Percentiles rank a stretch among this genome's conserved stretches.
Evolutionary conservation across 371 early-diverging fungal species (phyloP).

Genomic region (Paraphysoderma sedebokerense): DNA sequence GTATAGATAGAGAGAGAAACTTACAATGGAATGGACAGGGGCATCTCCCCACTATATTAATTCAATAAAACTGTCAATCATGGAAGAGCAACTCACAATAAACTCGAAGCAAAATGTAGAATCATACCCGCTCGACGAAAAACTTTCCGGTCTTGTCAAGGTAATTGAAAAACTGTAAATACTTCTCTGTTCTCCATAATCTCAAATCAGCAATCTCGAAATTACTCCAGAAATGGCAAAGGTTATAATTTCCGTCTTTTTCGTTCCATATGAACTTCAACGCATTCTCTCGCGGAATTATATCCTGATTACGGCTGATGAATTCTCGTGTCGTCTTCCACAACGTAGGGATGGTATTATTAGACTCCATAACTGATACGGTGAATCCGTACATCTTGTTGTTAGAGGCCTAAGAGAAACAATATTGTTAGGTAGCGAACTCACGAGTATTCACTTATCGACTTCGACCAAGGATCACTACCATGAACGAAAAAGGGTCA

Average conservation of each 20-base stretch:
- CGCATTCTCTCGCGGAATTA: slow-evolving; percentile 19
- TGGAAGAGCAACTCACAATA: too few species aligned
- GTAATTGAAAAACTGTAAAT: slow-evolving; percentile 56
- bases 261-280: slow-evolving; percentile 14
- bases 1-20: too few species aligned
- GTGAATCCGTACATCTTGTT: slow-evolving; percentile 72
- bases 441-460: too few species aligned
- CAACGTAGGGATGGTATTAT: slow-evolving; percentile 63
- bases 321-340: slow-evolving; percentile 48
- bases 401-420: too few species aligned
- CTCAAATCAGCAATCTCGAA: slow-evolving; percentile 87
- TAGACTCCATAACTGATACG: slow-evolving; percentile 56
- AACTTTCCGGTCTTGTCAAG: slow-evolving; percentile 77
- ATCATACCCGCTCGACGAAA: slow-evolving; percentile 87
- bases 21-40: slow-evolving; percentile 81
- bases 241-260: slow-evolving; percentile 21
- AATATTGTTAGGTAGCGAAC: too few species aligned
- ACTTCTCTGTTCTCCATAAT: slow-evolving; percentile 54
- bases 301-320: slow-evolving; percentile 21
- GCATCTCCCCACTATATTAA: slow-evolving; percentile 98
- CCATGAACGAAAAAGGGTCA: slow-evolving; percentile 80
- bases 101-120: too few species aligned
- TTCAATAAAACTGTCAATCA: too few species aligned
- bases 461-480: too few species aligned
- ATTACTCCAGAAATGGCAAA: slow-evolving; percentile 93